Evolutionary conservation across 345 rosid genomes (phyloP).

Genomic region (Aurinia saxatilis): DNA sequence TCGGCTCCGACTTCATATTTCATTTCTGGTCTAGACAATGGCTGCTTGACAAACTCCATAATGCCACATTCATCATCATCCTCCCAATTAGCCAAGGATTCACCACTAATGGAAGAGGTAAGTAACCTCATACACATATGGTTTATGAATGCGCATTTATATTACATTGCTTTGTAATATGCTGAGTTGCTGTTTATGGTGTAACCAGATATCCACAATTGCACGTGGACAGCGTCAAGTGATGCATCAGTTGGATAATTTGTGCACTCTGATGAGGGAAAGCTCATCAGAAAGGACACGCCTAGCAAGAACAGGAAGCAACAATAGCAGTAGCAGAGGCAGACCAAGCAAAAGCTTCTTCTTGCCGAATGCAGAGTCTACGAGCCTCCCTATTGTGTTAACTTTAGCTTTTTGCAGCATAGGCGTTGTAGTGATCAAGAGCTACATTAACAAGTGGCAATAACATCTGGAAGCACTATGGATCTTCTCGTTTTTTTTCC

Average conservation of each 20-base stretch:
- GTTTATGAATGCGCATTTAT: not conserved
- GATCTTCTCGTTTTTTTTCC: not conserved
- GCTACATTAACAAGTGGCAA: slow-evolving; percentile 38
- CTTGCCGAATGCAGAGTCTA: slow-evolving; percentile 29
- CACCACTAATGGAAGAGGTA: slow-evolving; percentile 83
- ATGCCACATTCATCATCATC: slow-evolving; percentile 73
- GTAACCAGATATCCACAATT: slow-evolving; percentile 52
- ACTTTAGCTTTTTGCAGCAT: slow-evolving; percentile 57
- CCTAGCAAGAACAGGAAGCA: slow-evolving; percentile 31
- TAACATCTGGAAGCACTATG: slow-evolving; percentile 15
- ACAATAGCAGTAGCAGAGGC: slow-evolving; percentile 8
- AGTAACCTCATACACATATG: not conserved
- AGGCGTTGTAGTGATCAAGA: slow-evolving; percentile 50
- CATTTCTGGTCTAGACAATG: slow-evolving; percentile 70
- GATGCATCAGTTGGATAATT: slow-evolving; percentile 60
- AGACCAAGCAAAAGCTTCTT: slow-evolving; percentile 21
- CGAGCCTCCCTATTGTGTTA: slow-evolving; percentile 44
- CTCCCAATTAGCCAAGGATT: slow-evolving; percentile 74
- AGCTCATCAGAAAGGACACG: slow-evolving; percentile 36
- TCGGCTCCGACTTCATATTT: slow-evolving; percentile 85
- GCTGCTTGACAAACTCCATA: slow-evolving; percentile 58
- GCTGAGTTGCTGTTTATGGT: not conserved
- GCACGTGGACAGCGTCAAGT: slow-evolving; percentile 73
- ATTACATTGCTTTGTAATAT: slow-evolving; percentile 16
- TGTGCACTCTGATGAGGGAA: slow-evolving; percentile 52